Evolutionary conservation across 805 yeast species (phyloP).

Genomic region (Zygoascus bituminiphila): DNA sequence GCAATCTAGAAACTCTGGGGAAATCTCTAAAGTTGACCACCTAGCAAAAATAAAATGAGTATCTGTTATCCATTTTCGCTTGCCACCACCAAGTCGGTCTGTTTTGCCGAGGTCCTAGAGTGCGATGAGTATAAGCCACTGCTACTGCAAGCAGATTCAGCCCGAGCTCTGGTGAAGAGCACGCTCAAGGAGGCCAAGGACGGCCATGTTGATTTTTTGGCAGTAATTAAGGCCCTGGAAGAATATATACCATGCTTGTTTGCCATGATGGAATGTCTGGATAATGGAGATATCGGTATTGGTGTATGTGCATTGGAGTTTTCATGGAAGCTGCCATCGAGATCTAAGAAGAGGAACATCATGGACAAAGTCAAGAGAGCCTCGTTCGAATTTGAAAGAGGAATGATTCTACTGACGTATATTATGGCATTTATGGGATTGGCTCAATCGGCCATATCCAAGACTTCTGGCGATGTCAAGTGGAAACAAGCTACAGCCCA

Average conservation of each 20-base stretch:
- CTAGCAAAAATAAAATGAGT: conserved; percentile 17
- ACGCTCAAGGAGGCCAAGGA: conserved; percentile 24
- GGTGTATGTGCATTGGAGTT: conserved; percentile 11
- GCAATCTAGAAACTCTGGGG: not conserved
- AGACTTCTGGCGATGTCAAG: conserved; percentile 2
- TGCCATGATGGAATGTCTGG: conserved; percentile 18
- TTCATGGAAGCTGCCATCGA: conserved; percentile 23
- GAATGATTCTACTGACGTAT: conserved; percentile 20
- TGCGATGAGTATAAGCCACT: conserved; percentile 17
- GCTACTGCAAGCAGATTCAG: conserved; percentile 21
- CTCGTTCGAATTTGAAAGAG: conserved; percentile 18
- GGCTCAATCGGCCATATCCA: conserved; percentile 12
- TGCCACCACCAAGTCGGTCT: conserved; percentile 23
- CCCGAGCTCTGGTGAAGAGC: conserved; percentile 25
- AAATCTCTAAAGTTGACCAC: too few relatives aligned
- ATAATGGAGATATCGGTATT: conserved; percentile 10
- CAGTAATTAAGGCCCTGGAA: conserved; percentile 18
- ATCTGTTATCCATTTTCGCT: conserved; percentile 19
- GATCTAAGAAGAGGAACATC: conserved; percentile 3
- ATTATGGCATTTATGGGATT: conserved; percentile 14
- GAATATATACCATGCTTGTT: conserved; percentile 22
- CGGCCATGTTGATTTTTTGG: conserved; percentile 11
- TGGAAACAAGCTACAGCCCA: conserved; percentile 24
- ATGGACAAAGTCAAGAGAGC: conserved; percentile 10
- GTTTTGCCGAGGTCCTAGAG: not conserved